Evolutionary conservation across 2,329 filamentous ascomycete species (phyloP).

Genomic region (Paecilomyces niveus): DNA sequence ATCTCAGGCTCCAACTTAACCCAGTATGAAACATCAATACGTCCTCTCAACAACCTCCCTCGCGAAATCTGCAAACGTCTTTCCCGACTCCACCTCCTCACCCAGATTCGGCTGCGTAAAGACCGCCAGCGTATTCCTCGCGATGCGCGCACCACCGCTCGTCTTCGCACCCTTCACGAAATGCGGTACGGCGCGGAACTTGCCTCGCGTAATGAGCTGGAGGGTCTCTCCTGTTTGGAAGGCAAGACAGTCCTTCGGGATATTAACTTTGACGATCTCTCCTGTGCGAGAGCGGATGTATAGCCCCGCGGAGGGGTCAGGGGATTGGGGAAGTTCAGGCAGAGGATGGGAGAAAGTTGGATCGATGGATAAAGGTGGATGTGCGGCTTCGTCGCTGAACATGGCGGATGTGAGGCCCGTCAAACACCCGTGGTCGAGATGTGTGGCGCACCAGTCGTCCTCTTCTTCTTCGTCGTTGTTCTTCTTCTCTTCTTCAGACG

Average conservation of each 20-base stretch:
- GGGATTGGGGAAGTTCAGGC: conserved; percentile 65
- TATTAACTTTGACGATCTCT: conserved; percentile 79
- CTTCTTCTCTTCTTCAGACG: too few species aligned
- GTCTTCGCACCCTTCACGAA: conserved; percentile 74
- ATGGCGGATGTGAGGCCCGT: conserved; percentile 92
- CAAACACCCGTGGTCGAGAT: conserved; percentile 81
- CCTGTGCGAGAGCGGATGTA: conserved; percentile 87
- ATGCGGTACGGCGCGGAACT: conserved; percentile 91
- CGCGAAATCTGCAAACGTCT: conserved; percentile 66
- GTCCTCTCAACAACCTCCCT: conserved; percentile 75
- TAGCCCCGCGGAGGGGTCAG: conserved; percentile 78
- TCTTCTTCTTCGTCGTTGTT: conserved; percentile 45
- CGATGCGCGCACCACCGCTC: conserved; percentile 50
- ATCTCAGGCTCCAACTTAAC: not conserved
- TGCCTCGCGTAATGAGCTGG: conserved; percentile 82
- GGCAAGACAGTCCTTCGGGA: conserved; percentile 83
- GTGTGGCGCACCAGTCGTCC: conserved; percentile 83
- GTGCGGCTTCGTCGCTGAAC: conserved; percentile 73
- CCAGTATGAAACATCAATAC: conserved; percentile 37
- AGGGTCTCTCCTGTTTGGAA: conserved; percentile 95
- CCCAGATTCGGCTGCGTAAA: conserved; percentile 95
- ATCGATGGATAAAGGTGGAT: conserved; percentile 26
- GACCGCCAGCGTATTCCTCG: conserved; percentile 84
- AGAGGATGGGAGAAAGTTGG: conserved; percentile 38
- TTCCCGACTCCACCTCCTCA: conserved; percentile 60